Conservation (phyloP, 768 basidiomycete genomes). For the Russula dissimulans region DNA sequence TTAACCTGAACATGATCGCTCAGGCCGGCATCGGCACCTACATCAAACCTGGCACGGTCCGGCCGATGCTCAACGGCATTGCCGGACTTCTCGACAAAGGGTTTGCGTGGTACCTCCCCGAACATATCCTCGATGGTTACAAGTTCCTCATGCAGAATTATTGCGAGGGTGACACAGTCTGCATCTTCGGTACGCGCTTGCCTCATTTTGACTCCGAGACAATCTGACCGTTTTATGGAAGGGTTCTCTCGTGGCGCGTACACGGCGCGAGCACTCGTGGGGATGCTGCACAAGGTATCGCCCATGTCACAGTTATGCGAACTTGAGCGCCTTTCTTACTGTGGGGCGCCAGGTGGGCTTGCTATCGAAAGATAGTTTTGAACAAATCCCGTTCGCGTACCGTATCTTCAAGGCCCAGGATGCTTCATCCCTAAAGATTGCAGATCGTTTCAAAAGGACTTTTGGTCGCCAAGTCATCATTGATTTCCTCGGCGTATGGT, state of each 20-base stretch:
- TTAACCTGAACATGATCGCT: no score
- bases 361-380: no score
- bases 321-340: slow-evolving; percentile 23
- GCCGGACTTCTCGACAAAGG: no score
- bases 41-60: no score
- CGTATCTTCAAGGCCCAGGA: slow-evolving; percentile 15
- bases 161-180: slow-evolving; percentile 21
- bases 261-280: slow-evolving; percentile 64
- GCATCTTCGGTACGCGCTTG: slow-evolving; percentile 49
- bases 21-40: no score
- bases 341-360: no score
- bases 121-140: no score
- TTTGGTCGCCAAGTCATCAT: slow-evolving; percentile 54
- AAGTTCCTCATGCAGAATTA: no score
- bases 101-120: no score
- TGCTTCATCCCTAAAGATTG: slow-evolving; percentile 35
- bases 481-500: slow-evolving; percentile 63
- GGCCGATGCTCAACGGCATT: no score
- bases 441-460: slow-evolving; percentile 59
- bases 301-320: no score
- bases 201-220: not conserved
- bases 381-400: no score
- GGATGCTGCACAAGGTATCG: slow-evolving; percentile 53
- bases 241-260: slow-evolving; percentile 71
- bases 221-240: slow-evolving; percentile 22